Conservation (phyloP, 805 yeast species). For the Ogataea nitratoaversa region DNA sequence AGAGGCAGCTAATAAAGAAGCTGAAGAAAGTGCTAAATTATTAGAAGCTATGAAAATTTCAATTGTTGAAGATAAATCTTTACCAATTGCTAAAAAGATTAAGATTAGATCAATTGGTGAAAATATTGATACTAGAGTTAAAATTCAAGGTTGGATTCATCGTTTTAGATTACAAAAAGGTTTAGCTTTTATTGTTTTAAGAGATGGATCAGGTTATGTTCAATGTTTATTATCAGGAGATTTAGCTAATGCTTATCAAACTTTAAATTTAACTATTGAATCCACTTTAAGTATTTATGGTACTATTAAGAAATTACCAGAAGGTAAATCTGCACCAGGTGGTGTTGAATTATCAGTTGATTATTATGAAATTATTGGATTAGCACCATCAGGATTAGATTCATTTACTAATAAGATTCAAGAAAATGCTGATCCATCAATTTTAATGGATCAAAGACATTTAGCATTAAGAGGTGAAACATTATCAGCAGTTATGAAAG, state of each 20-base stretch:
- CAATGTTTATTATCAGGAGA: conserved; percentile 90
- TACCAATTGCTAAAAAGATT: conserved; percentile 64
- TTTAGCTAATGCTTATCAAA: conserved; percentile 84
- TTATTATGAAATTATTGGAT: conserved; percentile 81
- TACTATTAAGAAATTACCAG: conserved; percentile 77
- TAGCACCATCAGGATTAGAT: conserved; percentile 96
- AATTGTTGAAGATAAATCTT: conserved; percentile 67
- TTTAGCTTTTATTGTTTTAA: conserved; percentile 79
- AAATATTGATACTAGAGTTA: conserved; percentile 61
- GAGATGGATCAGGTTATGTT: conserved; percentile 92
- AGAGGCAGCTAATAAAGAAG: conserved; percentile 50
- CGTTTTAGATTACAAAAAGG: conserved; percentile 92
- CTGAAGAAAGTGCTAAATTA: conserved; percentile 69
- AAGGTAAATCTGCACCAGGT: conserved; percentile 96
- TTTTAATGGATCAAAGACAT: conserved; percentile 92
- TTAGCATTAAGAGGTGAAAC: conserved; percentile 96
- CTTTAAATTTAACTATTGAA: conserved; percentile 83
- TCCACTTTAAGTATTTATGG: conserved; percentile 81
- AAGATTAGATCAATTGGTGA: conserved; percentile 57
- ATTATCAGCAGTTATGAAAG: conserved; percentile 87
- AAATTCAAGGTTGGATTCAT: conserved; percentile 93
- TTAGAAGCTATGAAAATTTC: conserved; percentile 76
- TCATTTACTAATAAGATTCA: conserved; percentile 91
- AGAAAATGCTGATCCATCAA: conserved; percentile 90
- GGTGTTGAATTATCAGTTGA: conserved; percentile 92